A percentile compares a stretch with the other conserved stretches of the same genome.
Evolutionary conservation across 2,329 filamentous ascomycete genomes (phyloP).

Genomic region (Pleoardoris graminearum): DNA sequence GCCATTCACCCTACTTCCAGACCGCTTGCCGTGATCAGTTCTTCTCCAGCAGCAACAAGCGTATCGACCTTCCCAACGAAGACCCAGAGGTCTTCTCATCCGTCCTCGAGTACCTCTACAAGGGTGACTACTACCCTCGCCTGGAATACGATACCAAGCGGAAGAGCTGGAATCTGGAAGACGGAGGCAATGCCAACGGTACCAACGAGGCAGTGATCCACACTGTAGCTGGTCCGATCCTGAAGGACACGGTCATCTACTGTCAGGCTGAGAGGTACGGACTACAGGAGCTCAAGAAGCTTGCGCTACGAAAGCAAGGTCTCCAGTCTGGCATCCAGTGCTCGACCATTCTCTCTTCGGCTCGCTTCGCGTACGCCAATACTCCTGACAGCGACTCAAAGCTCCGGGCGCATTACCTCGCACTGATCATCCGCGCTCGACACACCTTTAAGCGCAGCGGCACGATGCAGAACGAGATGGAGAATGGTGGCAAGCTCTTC

Average conservation of each 20-base stretch:
- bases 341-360: constrained; percentile 81
- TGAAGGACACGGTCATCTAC: constrained; percentile 90
- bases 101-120: constrained; percentile 89
- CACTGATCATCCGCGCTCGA: constrained; percentile 85
- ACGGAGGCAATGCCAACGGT: constrained; percentile 48
- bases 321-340: constrained; percentile 83
- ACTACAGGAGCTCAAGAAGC: constrained; percentile 79
- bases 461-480: constrained; percentile 96
- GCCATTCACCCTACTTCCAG: constrained; percentile 77
- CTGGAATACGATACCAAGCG: constrained; percentile 79
- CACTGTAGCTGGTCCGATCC: constrained; percentile 64
- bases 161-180: constrained; percentile 82
- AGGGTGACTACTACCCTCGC: constrained; percentile 88
- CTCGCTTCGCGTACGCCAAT: constrained; percentile 86
- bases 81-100: constrained; percentile 90
- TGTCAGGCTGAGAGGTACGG: constrained; percentile 85
- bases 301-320: constrained; percentile 86
- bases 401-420: constrained; percentile 85
- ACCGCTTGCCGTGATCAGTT: constrained; percentile 65
- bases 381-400: constrained; percentile 91
- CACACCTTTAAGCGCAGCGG: constrained; percentile 90
- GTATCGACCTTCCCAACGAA: constrained; percentile 80
- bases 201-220: constrained; percentile 59
- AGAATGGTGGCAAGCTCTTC: constrained; percentile 81
- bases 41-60: constrained; percentile 65